Conservation (phyloP, 169 alveolate genomes). For the Haemoproteus tartakovskyi region DNA sequence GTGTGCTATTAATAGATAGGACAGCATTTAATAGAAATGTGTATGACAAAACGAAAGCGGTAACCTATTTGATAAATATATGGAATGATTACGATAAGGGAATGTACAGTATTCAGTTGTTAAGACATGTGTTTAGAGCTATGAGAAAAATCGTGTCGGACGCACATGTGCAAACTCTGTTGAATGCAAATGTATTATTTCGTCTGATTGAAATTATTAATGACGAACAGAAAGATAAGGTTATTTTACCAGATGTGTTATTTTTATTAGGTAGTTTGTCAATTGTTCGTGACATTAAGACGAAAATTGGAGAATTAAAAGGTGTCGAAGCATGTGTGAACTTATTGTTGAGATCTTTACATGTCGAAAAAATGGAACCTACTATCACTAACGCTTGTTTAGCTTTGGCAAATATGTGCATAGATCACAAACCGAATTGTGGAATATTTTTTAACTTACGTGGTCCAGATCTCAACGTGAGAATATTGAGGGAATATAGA, state of each 20-base stretch:
- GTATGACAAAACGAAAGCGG: slow-evolving; percentile 76
- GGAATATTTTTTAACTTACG: slow-evolving; percentile 78
- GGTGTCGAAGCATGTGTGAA: slow-evolving; percentile 73
- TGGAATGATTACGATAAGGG: slow-evolving; percentile 83
- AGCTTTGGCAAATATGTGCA: slow-evolving; percentile 87
- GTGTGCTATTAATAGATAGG: slow-evolving; percentile 77
- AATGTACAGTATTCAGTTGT: slow-evolving; percentile 67
- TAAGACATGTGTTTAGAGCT: slow-evolving; percentile 84
- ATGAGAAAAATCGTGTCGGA: slow-evolving; percentile 83
- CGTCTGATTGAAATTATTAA: slow-evolving; percentile 64
- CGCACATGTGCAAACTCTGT: slow-evolving; percentile 76
- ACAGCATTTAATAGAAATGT: slow-evolving; percentile 81
- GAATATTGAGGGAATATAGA: slow-evolving; percentile 75
- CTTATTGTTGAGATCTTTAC: slow-evolving; percentile 69
- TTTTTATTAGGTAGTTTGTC: slow-evolving; percentile 84
- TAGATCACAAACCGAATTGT: slow-evolving; percentile 81
- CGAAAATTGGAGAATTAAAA: slow-evolving; percentile 76
- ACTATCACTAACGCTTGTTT: slow-evolving; percentile 86
- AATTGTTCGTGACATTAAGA: slow-evolving; percentile 76
- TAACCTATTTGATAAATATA: slow-evolving; percentile 72
- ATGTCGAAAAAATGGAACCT: slow-evolving; percentile 73
- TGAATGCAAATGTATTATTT: slow-evolving; percentile 75
- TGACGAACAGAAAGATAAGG: slow-evolving; percentile 69
- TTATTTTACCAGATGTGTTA: slow-evolving; percentile 82
- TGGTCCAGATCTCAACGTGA: slow-evolving; percentile 86